Base-by-base conservation (phyloP, 1,284 basidiomycete genomes). In the Cutaneotrichosporon arboriforme region DNA sequence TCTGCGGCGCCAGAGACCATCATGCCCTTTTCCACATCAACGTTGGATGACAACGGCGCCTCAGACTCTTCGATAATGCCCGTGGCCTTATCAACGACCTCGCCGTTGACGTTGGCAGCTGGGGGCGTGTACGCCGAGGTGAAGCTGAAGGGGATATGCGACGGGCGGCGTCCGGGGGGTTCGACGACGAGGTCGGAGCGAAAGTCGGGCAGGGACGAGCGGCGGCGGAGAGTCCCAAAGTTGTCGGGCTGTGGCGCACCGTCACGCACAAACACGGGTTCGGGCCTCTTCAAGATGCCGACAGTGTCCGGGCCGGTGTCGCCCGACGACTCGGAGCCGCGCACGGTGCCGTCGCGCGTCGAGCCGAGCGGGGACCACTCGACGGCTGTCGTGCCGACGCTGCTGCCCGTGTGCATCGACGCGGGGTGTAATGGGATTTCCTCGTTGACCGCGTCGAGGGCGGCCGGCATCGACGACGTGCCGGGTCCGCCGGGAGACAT, bases 11-110 rank as follows among this genome's bases (percentile, higher is more conserved):
- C 34, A 10, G 26, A 31, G 33, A 46, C 42, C 9, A 34, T 8
- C 10, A 21, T 17, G n/a, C 48, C 51, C 48, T 55, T 59, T 44
- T 59, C 57, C 2, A 52, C 15, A n/a, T 59, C 57, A 9, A 14
- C 34, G 17, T 44, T 17, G 26, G 42, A n/a, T n/a, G n/a, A n/a
- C n/a, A n/a, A n/a, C n/a, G n/a, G n/a, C n/a, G n/a, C n/a, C 10
- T 26, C 0, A 12, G 42, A 20, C 13, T 17, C 17, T 9, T 42
- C 3, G 42, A 26, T 8, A 26, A 1, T 9, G 26, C n/a, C 23
- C 41, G 41, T 2, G 42, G 42, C 42, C 26, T 31, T 31, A 5
- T 31, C 26, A 31, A 7, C 26, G 26, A 31, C 10, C 10, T 31
- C 26, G 26, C 10, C 10, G 10, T 7, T 31, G 26, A 7, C 26